These are phyloP conservation scores for Platanthera guangdongensis DNA, from an alignment of 106 monocot genomes.

Conservation along the genomic window DNA sequence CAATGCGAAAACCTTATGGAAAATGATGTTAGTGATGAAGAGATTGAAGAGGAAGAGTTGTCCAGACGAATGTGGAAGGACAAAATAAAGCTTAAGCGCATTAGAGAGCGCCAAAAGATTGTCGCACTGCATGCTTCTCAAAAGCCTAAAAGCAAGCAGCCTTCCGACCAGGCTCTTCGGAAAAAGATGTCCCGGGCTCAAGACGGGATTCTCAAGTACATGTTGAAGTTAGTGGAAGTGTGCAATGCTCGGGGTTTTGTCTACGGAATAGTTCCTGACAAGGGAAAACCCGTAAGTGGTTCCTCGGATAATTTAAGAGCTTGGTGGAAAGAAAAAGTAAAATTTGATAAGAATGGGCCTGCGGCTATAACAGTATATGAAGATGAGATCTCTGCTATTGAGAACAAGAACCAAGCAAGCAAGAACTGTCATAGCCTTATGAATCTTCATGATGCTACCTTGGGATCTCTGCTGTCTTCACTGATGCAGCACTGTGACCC, in stretches of 20 bases:
- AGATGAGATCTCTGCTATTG: constrained; percentile 42
- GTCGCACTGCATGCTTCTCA: constrained; percentile 33
- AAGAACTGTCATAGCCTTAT: constrained; percentile 46
- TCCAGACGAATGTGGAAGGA: constrained; percentile 92
- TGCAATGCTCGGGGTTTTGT: constrained; percentile 96
- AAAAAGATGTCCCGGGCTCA: constrained; percentile 98
- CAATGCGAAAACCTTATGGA: constrained; percentile 59
- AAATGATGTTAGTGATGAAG: constrained; percentile 98
- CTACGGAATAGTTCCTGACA: constrained; percentile 95
- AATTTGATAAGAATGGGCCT: constrained; percentile 92
- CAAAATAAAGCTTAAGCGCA: constrained; percentile 64
- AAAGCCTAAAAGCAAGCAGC: constrained; percentile 42
- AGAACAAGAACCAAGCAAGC: constrained; percentile 27
- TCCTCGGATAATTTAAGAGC: constrained; percentile 93
- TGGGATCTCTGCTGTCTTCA: constrained; percentile 90
- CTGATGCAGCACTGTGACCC: constrained; percentile 96
- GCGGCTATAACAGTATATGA: constrained; percentile 83
- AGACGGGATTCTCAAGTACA: constrained; percentile 96
- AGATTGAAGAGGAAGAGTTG: constrained; percentile 70
- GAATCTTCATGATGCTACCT: constrained; percentile 94
- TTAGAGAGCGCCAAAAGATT: constrained; percentile 65
- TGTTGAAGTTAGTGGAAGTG: constrained; percentile 96
- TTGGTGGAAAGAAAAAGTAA: constrained; percentile 99
- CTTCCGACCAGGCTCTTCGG: constrained; percentile 81
- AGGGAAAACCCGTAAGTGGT: constrained; percentile 94